These are phyloP conservation scores for Cyberlindnera meyerae DNA, from an alignment of 805 yeast genomes.

Conservation along the genomic window DNA sequence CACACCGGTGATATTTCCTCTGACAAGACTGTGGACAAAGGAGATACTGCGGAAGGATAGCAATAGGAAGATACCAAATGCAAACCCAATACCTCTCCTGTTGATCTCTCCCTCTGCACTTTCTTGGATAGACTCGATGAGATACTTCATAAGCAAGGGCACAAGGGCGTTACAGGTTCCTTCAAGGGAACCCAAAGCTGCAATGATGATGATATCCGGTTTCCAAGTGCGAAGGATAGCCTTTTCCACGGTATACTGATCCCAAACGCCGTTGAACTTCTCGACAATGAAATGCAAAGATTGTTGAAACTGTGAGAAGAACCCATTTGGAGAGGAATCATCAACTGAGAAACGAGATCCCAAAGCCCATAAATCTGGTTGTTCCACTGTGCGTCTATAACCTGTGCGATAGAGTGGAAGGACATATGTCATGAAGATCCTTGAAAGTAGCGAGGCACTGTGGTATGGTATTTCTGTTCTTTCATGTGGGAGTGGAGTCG, in stretches of 20 bases:
- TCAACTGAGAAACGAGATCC: no score
- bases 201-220: constrained; percentile 32
- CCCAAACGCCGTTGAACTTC: constrained; percentile 20
- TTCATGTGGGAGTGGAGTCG: constrained; percentile 44
- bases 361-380: constrained; percentile 49
- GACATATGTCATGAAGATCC: constrained; percentile 57
- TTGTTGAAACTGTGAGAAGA: constrained; percentile 31
- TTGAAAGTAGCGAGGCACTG: constrained; percentile 35
- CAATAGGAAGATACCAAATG: constrained; percentile 58
- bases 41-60: constrained; percentile 23
- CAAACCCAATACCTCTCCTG: constrained; percentile 66
- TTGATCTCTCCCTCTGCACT: constrained; percentile 34
- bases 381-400: constrained; percentile 59
- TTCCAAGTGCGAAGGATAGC: constrained; percentile 43
- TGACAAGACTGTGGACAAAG: constrained; percentile 36
- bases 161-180: constrained; percentile 43
- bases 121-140: constrained; percentile 47
- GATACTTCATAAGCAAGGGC: constrained; percentile 45
- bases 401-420: constrained; percentile 55
- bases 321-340: constrained; percentile 32
- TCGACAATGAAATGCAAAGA: constrained; percentile 26
- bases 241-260: constrained; percentile 29
- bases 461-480: constrained; percentile 39
- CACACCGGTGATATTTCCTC: constrained; percentile 64
- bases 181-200: constrained; percentile 35